These are phyloP conservation scores for Stachybotrys chartarum DNA, from an alignment of 2,329 filamentous ascomycete genomes.

Conservation along the genomic window DNA sequence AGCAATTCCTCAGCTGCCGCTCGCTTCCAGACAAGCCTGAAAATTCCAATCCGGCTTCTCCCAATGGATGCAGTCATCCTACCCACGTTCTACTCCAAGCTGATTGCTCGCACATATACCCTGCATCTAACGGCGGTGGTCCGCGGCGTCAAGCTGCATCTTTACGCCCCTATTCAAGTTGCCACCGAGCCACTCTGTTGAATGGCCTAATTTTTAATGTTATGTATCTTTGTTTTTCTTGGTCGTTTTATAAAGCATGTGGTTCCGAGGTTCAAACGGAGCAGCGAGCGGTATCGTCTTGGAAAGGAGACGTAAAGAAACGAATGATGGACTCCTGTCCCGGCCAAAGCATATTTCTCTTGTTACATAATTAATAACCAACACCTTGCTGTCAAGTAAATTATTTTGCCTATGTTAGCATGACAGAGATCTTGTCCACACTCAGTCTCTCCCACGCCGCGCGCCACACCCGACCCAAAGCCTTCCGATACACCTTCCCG, in stretches of 20 bases:
- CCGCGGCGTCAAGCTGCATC: neutral
- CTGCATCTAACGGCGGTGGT: neutral
- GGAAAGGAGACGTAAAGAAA: too few species aligned
- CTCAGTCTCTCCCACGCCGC: slow-evolving; percentile 1
- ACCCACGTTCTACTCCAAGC: neutral
- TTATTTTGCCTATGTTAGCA: neutral
- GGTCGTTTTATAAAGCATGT: too few species aligned
- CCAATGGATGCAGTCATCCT: neutral
- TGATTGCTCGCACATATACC: neutral
- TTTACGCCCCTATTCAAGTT: neutral
- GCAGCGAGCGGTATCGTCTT: too few species aligned
- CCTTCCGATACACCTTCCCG: slow-evolving; percentile 3
- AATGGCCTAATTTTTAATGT: too few species aligned
- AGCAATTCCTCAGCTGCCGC: neutral
- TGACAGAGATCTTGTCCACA: neutral
- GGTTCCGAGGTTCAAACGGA: too few species aligned
- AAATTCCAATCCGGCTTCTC: neutral
- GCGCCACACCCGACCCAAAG: slow-evolving; percentile 3
- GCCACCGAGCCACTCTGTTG: neutral
- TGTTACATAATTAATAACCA: neutral
- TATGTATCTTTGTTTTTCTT: too few species aligned
- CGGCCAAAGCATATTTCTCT: too few species aligned
- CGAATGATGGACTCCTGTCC: too few species aligned
- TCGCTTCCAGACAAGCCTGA: neutral
- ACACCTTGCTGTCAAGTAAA: neutral